Conservation (phyloP, 306 rosid genomes). For the Acacia melanoxylon region DNA sequence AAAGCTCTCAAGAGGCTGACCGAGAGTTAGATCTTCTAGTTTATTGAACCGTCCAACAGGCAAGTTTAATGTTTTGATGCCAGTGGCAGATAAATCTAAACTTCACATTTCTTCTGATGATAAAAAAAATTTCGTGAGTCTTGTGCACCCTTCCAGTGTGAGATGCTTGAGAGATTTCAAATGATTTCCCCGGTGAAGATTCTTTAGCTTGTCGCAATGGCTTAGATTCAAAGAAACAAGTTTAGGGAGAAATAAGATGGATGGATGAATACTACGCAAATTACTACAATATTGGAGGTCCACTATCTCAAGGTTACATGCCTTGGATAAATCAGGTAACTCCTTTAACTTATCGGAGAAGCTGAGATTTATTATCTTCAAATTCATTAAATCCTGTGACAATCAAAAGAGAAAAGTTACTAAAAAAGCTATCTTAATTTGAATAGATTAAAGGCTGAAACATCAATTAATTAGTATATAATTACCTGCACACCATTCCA, state of each 20-base stretch:
- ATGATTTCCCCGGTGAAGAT: not conserved
- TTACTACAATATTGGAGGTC: not conserved
- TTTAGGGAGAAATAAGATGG: not conserved
- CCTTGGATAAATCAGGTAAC: not conserved
- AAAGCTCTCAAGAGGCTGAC: not conserved
- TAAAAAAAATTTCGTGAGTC: not conserved
- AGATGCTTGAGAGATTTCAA: not conserved
- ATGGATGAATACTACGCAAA: not conserved
- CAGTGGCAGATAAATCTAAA: not conserved
- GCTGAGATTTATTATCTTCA: not conserved
- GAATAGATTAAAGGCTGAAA: no score
- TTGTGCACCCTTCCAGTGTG: fast-evolving
- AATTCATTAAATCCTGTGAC: not conserved
- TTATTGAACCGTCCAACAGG: not conserved
- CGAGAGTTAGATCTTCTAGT: not conserved
- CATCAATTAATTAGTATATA: no score
- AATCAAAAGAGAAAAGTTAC: not conserved
- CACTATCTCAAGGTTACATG: not conserved
- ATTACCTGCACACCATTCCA: no score
- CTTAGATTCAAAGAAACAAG: not conserved
- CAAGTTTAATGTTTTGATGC: not conserved
- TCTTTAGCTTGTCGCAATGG: not conserved
- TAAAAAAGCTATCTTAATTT: no score
- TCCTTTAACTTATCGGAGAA: no score
- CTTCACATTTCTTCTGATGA: not conserved